Base-by-base conservation (phyloP, 129 eudicot genomes). In the Sambucus nigra region DNA sequence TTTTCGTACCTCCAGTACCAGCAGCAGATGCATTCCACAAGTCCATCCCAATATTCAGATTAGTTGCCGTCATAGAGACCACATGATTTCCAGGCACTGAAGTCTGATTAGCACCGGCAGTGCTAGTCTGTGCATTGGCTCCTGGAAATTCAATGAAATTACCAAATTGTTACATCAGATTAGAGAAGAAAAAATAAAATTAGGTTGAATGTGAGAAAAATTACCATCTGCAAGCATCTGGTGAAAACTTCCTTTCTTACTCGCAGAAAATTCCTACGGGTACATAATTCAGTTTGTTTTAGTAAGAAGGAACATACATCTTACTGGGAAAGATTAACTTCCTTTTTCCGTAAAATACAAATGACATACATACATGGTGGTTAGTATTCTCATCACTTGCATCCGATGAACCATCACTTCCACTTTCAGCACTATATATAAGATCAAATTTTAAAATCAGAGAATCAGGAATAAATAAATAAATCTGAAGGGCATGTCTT, bases 201-300 rank as follows among this genome's bases (percentile, higher is more conserved):
- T 9, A 63, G 53, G 27, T 19, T 12, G 35, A 57, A 59, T 20
- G 47, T 21, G 52, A 60, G 22, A 74, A 57, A 47, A 33, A 19
- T 72, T 73, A 89, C 97, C 97, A 60, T 84, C 94, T 26, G 81
- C 97, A 66, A 89, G 97, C 97, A 84, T 89, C 77, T 81, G 84
- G 59, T 81, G 76, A 63, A 89, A 89, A 75, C 97, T 84, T 61
- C 97, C 97, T 72, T 89, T 89, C 84, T 84, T 89, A 56, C 73
- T 65, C 28, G 56, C 82, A 48, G 95, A 64, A 64, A 39, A 72
- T 17, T 69, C 93, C 97, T 89, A 59, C 46, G 47, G 22, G 41
- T 33, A 64, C 47, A 11, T 11, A 51, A 32, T 45, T 25, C 13
- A 29, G 25, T 50, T 7, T 14, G 59, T 64, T 41, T 19, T 47